These are phyloP conservation scores for Pholiota microspora DNA, from an alignment of 768 basidiomycete species.

Conservation along the genomic window DNA sequence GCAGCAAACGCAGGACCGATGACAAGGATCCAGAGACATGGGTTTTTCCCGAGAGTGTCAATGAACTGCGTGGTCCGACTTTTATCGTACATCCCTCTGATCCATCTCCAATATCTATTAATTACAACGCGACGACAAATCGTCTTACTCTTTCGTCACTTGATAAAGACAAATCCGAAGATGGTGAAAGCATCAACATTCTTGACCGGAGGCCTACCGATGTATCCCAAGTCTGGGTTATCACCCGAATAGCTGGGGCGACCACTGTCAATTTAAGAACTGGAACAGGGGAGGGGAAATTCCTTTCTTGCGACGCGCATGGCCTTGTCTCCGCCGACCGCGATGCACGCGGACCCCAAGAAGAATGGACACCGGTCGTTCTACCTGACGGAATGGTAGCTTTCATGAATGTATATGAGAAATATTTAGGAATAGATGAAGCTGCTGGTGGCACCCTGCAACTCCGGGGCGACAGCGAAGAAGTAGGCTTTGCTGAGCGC, in stretches of 20 bases:
- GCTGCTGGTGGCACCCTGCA: slow-evolving; percentile 79
- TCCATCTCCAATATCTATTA: slow-evolving; percentile 71
- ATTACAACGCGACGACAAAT: slow-evolving; percentile 75
- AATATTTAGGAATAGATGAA: slow-evolving; percentile 82
- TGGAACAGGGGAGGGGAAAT: slow-evolving; percentile 86
- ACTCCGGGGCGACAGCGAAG: slow-evolving; percentile 81
- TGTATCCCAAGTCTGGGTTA: slow-evolving; percentile 90
- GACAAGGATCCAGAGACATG: slow-evolving; percentile 72
- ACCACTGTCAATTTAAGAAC: slow-evolving; percentile 84
- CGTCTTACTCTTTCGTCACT: slow-evolving; percentile 64
- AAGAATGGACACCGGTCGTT: slow-evolving; percentile 89
- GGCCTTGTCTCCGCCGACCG: slow-evolving; percentile 82
- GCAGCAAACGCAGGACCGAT: slow-evolving; percentile 50
- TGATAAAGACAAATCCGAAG: slow-evolving; percentile 52
- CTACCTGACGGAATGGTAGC: slow-evolving; percentile 84
- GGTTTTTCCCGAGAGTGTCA: slow-evolving; percentile 70
- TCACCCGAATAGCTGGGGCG: slow-evolving; percentile 81
- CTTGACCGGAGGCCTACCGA: slow-evolving; percentile 75
- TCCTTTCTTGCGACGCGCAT: slow-evolving; percentile 83
- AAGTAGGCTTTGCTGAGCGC: slow-evolving; percentile 80
- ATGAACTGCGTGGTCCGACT: slow-evolving; percentile 84
- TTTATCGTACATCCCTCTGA: slow-evolving; percentile 84
- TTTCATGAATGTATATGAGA: slow-evolving; percentile 87
- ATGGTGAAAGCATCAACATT: slow-evolving; percentile 42
- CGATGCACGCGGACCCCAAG: slow-evolving; percentile 89